Conservation (phyloP, 345 rosid species). For the Aegle marmelos region DNA sequence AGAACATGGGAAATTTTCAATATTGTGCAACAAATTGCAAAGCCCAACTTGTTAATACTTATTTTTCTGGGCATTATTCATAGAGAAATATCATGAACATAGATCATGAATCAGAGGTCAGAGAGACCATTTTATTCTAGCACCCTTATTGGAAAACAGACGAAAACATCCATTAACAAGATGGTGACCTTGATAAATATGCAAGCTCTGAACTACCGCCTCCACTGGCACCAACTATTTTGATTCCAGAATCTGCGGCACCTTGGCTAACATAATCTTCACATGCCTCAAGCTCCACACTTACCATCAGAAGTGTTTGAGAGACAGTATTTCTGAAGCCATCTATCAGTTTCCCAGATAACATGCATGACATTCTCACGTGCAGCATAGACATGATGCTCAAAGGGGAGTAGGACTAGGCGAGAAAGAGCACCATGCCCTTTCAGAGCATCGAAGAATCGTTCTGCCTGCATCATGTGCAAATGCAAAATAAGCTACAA, state of each 20-base stretch:
- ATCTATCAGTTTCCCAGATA: conserved; percentile 96
- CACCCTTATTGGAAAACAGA: neutral
- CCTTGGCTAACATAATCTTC: conserved; percentile 35
- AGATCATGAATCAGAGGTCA: neutral
- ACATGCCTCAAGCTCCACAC: conserved; percentile 30
- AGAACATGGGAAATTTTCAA: too few relatives aligned
- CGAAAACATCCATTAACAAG: conserved; percentile 36
- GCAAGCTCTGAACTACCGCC: conserved; percentile 53
- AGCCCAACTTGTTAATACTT: too few relatives aligned
- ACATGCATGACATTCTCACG: conserved; percentile 98
- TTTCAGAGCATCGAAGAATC: conserved; percentile 90
- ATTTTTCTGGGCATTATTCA: too few relatives aligned
- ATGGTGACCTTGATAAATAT: conserved; percentile 46
- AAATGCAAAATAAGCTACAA: conserved; percentile 15
- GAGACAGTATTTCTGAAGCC: conserved; percentile 87
- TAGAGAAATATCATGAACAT: too few relatives aligned
- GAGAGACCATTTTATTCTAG: neutral
- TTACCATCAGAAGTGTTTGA: conserved; percentile 49
- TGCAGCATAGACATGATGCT: conserved; percentile 93
- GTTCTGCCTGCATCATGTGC: conserved; percentile 66
- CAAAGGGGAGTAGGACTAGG: conserved; percentile 82
- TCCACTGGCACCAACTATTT: conserved; percentile 49
- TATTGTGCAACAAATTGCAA: too few relatives aligned
- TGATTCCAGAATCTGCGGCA: conserved; percentile 40
- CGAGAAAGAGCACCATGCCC: conserved; percentile 96